These are phyloP conservation scores for Haematococcus sp. DNA, from an alignment of 139 green algal genomes.

Conservation along the genomic window DNA sequence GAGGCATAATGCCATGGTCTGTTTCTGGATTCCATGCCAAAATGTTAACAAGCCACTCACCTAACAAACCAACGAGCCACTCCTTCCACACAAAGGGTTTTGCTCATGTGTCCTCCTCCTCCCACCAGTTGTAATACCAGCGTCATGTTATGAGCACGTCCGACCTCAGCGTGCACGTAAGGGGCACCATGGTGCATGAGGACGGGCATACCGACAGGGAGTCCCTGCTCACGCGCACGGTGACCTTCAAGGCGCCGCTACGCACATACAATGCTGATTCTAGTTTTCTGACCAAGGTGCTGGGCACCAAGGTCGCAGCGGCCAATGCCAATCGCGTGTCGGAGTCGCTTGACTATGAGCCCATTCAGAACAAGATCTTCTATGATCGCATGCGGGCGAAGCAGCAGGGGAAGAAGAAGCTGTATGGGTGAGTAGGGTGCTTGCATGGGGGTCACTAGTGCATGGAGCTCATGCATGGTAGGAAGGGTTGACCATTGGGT, in stretches of 20 bases:
- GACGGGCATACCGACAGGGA: neutral
- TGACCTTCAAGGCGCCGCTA: slow-evolving; percentile 6
- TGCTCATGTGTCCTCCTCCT: too few relatives aligned
- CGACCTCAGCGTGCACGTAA: too few relatives aligned
- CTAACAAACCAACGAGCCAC: too few relatives aligned
- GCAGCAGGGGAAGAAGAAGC: slow-evolving; percentile 51
- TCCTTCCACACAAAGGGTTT: too few relatives aligned
- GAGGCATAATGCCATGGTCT: too few relatives aligned
- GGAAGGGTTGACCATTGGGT: neutral
- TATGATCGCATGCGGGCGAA: slow-evolving; percentile 42
- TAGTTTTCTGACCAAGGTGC: slow-evolving; percentile 14
- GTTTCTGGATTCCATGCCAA: too few relatives aligned
- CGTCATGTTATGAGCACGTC: too few relatives aligned
- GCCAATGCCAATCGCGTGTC: slow-evolving; percentile 5
- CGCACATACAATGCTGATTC: slow-evolving; percentile 5
- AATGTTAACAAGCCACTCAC: too few relatives aligned
- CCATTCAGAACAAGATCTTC: slow-evolving; percentile 62
- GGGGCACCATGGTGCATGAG: too few relatives aligned
- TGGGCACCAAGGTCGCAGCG: slow-evolving; percentile 12
- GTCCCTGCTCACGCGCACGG: slow-evolving; percentile 1
- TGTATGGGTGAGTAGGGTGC: slow-evolving; percentile 51
- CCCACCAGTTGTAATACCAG: too few relatives aligned
- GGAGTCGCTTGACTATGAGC: slow-evolving; percentile 59
- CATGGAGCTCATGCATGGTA: neutral
- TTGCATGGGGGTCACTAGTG: too few relatives aligned